Evolutionary conservation across 257 asterid species (phyloP).

Genomic region (Plantago elongata): DNA sequence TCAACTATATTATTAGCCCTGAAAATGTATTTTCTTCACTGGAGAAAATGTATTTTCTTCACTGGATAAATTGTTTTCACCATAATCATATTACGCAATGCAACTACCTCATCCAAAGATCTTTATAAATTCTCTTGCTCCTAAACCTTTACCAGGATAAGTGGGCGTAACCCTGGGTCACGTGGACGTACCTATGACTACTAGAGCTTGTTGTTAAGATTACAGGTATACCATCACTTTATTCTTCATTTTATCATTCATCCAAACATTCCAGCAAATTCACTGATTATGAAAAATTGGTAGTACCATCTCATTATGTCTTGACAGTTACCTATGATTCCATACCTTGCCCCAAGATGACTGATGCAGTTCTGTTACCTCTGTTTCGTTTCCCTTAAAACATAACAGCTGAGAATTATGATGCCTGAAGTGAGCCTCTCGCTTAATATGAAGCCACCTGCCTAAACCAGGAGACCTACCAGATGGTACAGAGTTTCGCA

Average conservation of each 20-base stretch:
- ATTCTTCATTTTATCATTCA: slow-evolving; percentile 17
- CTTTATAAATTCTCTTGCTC: slow-evolving; percentile 4
- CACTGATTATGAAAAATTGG: slow-evolving; percentile 22
- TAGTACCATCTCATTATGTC: slow-evolving; percentile 26
- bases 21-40: slow-evolving; percentile 10
- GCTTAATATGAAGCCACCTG: slow-evolving; percentile 75
- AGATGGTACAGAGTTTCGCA: slow-evolving; percentile 69
- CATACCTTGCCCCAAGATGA: slow-evolving; percentile 40
- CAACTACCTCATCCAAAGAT: slow-evolving; percentile 13
- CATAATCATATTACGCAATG: slow-evolving; percentile 19
- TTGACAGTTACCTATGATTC: slow-evolving; percentile 31
- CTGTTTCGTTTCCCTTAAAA: slow-evolving; percentile 74
- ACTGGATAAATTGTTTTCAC: slow-evolving; percentile 15
- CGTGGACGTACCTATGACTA: slow-evolving; percentile 90
- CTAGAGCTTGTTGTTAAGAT: slow-evolving; percentile 43
- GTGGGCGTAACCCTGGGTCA: slow-evolving; percentile 77
- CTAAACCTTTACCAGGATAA: slow-evolving; percentile 64
- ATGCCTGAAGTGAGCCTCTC: slow-evolving; percentile 88
- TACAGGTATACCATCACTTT: slow-evolving; percentile 66
- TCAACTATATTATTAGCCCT: no score
- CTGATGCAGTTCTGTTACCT: slow-evolving; percentile 74
- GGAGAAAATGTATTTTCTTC: slow-evolving; percentile 8
- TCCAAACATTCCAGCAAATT: slow-evolving; percentile 25
- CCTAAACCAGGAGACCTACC: slow-evolving; percentile 84
- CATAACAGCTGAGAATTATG: slow-evolving; percentile 88